Evolutionary conservation across 2,329 filamentous ascomycete species (phyloP).

Genomic region (Aspergillus niger): DNA sequence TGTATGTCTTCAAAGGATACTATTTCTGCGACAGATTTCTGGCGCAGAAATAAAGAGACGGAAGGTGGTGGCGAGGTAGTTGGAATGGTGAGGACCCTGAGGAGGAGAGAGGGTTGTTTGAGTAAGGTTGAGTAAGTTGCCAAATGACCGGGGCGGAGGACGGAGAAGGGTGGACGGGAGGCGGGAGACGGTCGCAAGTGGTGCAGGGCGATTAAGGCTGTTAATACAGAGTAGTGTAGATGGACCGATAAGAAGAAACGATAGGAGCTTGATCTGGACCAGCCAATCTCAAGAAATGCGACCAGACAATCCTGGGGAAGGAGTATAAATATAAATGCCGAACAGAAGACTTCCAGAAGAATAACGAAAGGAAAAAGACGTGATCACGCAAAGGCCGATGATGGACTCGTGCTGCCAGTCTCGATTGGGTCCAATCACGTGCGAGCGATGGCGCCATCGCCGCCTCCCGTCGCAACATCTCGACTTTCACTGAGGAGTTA

Average conservation of each 20-base stretch:
- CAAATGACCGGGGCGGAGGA: neutral
- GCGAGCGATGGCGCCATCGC: constrained; percentile 25
- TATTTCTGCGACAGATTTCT: too few species aligned
- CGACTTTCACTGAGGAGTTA: neutral
- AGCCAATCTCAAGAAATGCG: constrained; percentile 6
- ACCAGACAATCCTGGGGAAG: neutral
- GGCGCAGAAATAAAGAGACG: neutral
- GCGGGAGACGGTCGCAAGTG: neutral
- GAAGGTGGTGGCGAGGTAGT: neutral
- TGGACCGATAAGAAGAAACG: neutral
- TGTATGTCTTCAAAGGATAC: neutral
- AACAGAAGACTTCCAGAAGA: too few species aligned
- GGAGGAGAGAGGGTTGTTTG: neutral
- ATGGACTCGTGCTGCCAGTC: constrained; percentile 16
- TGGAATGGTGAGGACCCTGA: neutral
- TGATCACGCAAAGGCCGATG: constrained; percentile 24
- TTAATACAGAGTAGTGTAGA: neutral
- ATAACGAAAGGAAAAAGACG: neutral
- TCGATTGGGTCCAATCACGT: constrained; percentile 19
- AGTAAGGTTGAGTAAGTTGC: neutral
- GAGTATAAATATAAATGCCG: neutral
- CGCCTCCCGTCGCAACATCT: constrained; percentile 15
- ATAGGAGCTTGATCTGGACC: constrained; percentile 8
- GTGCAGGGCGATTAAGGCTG: neutral
- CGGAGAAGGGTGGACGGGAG: neutral